Conservation (phyloP, 495 filamentous ascomycete genomes). For the Aspergillus bridgeri region DNA sequence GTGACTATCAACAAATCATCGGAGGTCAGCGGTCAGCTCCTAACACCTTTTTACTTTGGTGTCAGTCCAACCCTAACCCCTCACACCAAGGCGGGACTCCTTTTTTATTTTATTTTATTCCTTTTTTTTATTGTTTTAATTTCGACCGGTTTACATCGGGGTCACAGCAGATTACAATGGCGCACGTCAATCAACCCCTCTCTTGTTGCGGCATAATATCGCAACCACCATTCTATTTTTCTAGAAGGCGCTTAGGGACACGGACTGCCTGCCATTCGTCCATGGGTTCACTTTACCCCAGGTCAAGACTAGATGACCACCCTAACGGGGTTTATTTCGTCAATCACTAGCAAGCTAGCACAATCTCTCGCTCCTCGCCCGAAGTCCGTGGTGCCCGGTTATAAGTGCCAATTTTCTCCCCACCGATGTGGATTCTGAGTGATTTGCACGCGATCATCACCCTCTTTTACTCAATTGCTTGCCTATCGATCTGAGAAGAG, state of each 20-base stretch:
- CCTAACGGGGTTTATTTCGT: conserved; percentile 13
- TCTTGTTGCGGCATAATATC: conserved; percentile 7
- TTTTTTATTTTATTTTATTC: background rate
- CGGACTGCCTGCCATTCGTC: conserved; percentile 7
- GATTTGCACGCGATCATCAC: conserved; percentile 11
- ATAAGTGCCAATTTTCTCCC: conserved; percentile 15
- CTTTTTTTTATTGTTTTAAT: background rate
- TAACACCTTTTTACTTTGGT: conserved; percentile 7
- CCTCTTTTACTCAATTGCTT: conserved; percentile 1
- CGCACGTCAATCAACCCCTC: conserved; percentile 17
- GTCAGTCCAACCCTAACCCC: conserved; percentile 11
- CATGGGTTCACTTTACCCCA: conserved; percentile 14
- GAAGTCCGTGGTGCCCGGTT: conserved; percentile 8
- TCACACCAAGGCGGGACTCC: conserved; percentile 10
- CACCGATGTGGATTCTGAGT: conserved; percentile 8
- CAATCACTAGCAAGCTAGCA: conserved; percentile 14
- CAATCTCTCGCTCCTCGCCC: conserved; percentile 11
- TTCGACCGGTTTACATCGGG: conserved; percentile 16
- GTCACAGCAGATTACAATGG: conserved; percentile 8
- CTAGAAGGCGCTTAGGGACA: conserved; percentile 17
- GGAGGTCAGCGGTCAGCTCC: conserved; percentile 4
- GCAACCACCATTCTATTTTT: conserved; percentile 14
- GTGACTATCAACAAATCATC: conserved; percentile 12
- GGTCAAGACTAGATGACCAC: conserved; percentile 10
- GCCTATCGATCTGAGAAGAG: background rate